phyloP scores from a whole-genome alignment of 495 filamentous ascomycete species.

The Aspergillus steynii region DNA sequence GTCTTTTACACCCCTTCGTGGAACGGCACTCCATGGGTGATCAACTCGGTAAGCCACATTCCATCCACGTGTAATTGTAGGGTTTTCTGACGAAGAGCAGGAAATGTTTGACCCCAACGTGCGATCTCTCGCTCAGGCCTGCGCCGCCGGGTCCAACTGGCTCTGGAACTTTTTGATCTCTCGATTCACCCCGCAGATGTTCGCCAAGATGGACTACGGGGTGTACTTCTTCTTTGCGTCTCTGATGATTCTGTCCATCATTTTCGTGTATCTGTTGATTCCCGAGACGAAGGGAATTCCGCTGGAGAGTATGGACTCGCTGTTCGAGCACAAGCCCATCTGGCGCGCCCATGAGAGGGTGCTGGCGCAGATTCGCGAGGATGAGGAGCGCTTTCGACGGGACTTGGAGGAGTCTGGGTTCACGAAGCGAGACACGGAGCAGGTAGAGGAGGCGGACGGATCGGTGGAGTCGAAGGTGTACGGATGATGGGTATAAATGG shows the following conservation, averaged over 20 bases:
- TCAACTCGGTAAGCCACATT: slow-evolving; percentile 50
- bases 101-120: slow-evolving; percentile 65
- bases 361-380: slow-evolving; percentile 47
- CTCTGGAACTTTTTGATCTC: slow-evolving; percentile 75
- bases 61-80: neutral
- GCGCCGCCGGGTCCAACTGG: slow-evolving; percentile 70
- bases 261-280: slow-evolving; percentile 67
- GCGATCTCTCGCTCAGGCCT: slow-evolving; percentile 67
- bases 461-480: slow-evolving; percentile 1
- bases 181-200: slow-evolving; percentile 76
- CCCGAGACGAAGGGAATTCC: slow-evolving; percentile 65
- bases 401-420: slow-evolving; percentile 44
- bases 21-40: slow-evolving; percentile 71
- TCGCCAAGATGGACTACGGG: slow-evolving; percentile 66
- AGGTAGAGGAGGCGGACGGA: slow-evolving; percentile 19
- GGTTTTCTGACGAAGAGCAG: slow-evolving; percentile 14
- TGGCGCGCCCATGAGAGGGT: slow-evolving; percentile 53
- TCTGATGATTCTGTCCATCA: slow-evolving; percentile 64
- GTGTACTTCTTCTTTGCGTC: slow-evolving; percentile 80
- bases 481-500: neutral
- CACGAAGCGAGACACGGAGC: slow-evolving; percentile 22
- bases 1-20: slow-evolving; percentile 75
- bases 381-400: slow-evolving; percentile 55
- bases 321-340: slow-evolving; percentile 60
- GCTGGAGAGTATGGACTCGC: slow-evolving; percentile 51